Evolutionary conservation across 2,329 filamentous ascomycete genomes (phyloP).

Genomic region (Macrophomina tecta): DNA sequence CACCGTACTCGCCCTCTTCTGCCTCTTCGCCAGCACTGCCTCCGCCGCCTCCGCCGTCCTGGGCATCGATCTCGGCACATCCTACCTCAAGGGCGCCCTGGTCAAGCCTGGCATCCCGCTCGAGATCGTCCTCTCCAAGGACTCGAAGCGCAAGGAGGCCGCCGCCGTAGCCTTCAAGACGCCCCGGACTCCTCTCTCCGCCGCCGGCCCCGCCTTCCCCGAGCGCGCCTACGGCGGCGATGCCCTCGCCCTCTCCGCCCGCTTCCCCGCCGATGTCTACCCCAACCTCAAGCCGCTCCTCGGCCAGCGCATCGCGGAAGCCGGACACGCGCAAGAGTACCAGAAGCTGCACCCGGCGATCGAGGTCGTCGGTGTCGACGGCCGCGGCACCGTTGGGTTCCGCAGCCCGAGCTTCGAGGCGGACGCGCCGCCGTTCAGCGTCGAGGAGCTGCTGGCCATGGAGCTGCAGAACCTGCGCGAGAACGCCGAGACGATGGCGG

Average conservation of each 20-base stretch:
- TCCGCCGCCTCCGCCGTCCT: constrained; percentile 78
- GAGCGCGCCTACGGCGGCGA: constrained; percentile 93
- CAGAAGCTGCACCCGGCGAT: constrained; percentile 78
- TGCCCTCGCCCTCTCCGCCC: constrained; percentile 81
- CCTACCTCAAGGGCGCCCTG: constrained; percentile 94
- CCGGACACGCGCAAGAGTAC: constrained; percentile 67
- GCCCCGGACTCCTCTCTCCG: constrained; percentile 47
- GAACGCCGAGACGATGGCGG: constrained; percentile 85
- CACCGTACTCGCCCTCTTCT: constrained; percentile 58
- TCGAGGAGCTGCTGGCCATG: constrained; percentile 97
- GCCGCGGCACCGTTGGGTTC: constrained; percentile 74
- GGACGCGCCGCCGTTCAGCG: constrained; percentile 64
- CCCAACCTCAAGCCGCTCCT: constrained; percentile 90
- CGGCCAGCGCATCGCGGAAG: constrained; percentile 69
- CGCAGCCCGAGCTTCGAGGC: constrained; percentile 77
- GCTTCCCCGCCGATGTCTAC: constrained; percentile 93
- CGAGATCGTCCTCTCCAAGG: constrained; percentile 96
- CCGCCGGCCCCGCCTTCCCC: constrained; percentile 73
- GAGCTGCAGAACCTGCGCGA: constrained; percentile 88
- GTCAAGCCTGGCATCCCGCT: constrained; percentile 97
- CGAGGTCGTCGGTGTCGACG: constrained; percentile 66
- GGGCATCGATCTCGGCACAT: constrained; percentile 91
- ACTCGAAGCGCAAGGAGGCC: constrained; percentile 93
- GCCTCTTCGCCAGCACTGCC: constrained; percentile 62
- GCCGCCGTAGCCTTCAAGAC: constrained; percentile 95